These are phyloP conservation scores for Colletotrichum kahawae DNA, from an alignment of 2,329 filamentous ascomycete species.

Conservation along the genomic window DNA sequence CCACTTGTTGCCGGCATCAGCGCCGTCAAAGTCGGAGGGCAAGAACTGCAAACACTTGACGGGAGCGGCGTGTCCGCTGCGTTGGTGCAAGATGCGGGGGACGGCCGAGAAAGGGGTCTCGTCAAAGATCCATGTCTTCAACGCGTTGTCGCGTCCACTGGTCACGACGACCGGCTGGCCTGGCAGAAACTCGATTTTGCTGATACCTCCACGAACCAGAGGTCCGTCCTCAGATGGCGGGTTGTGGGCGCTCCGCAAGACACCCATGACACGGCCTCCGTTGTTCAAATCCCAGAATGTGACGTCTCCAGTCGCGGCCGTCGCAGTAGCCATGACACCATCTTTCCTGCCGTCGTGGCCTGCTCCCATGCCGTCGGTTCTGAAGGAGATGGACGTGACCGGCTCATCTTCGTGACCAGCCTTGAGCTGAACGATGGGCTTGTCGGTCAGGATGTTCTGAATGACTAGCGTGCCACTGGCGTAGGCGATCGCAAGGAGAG, in stretches of 20 bases:
- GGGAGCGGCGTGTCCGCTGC: constrained; percentile 88
- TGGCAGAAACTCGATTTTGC: constrained; percentile 84
- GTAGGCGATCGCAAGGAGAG: constrained; percentile 87
- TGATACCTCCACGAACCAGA: constrained; percentile 76
- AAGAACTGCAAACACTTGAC: constrained; percentile 85
- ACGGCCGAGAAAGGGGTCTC: constrained; percentile 87
- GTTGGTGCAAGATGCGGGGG: constrained; percentile 82
- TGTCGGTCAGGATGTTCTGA: constrained; percentile 82
- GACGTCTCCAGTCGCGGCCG: constrained; percentile 79
- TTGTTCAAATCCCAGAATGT: constrained; percentile 96
- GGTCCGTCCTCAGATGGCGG: constrained; percentile 64
- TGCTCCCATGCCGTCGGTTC: constrained; percentile 86
- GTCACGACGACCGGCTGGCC: constrained; percentile 91
- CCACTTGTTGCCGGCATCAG: constrained; percentile 92
- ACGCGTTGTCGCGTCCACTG: constrained; percentile 88
- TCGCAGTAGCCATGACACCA: constrained; percentile 94
- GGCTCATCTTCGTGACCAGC: constrained; percentile 68
- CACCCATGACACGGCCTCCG: constrained; percentile 83
- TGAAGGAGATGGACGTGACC: constrained; percentile 85
- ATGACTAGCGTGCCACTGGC: constrained; percentile 79
- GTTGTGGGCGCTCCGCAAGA: constrained; percentile 87
- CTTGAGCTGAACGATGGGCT: constrained; percentile 71
- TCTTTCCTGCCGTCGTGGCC: constrained; percentile 84
- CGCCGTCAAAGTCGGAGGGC: constrained; percentile 86
- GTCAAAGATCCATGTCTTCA: constrained; percentile 97